phyloP scores from a whole-genome alignment of 495 filamentous ascomycete species.

The Glonium stellatum region DNA sequence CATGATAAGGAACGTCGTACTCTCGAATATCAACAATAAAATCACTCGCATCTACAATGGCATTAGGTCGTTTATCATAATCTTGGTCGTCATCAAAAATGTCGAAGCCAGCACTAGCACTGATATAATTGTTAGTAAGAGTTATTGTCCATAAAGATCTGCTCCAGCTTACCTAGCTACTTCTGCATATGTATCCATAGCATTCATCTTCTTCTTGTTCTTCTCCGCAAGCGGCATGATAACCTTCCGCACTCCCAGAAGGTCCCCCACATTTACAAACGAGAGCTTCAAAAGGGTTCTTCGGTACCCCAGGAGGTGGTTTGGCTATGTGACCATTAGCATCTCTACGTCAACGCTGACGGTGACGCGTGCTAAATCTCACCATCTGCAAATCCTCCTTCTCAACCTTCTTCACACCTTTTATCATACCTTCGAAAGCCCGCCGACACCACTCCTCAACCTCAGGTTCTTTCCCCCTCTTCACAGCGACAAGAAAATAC shows the following conservation, averaged over 20 bases:
- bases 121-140: conserved; percentile 37
- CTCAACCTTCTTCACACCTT: conserved; percentile 65
- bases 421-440: conserved; percentile 77
- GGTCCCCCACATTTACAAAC: conserved; percentile 80
- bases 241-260: conserved; percentile 72
- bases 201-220: conserved; percentile 88
- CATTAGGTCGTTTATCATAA: conserved; percentile 77
- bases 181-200: conserved; percentile 98
- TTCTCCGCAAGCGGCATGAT: conserved; percentile 91
- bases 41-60: conserved; percentile 84
- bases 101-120: conserved; percentile 83
- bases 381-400: conserved; percentile 88
- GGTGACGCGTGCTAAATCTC: not conserved
- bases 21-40: conserved; percentile 98
- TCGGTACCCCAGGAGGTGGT: conserved; percentile 87
- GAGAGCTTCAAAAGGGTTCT: conserved; percentile 75
- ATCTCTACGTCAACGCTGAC: not conserved
- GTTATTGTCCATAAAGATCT: not conserved
- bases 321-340: conserved; percentile 44
- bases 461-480: conserved; percentile 79
- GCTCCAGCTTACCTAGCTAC: conserved; percentile 64
- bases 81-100: conserved; percentile 88
- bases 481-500: conserved; percentile 89
- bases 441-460: conserved; percentile 93
- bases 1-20: conserved; percentile 98